These are phyloP conservation scores for Leavenworthia alabamica DNA, from an alignment of 345 rosid genomes.

Conservation along the genomic window DNA sequence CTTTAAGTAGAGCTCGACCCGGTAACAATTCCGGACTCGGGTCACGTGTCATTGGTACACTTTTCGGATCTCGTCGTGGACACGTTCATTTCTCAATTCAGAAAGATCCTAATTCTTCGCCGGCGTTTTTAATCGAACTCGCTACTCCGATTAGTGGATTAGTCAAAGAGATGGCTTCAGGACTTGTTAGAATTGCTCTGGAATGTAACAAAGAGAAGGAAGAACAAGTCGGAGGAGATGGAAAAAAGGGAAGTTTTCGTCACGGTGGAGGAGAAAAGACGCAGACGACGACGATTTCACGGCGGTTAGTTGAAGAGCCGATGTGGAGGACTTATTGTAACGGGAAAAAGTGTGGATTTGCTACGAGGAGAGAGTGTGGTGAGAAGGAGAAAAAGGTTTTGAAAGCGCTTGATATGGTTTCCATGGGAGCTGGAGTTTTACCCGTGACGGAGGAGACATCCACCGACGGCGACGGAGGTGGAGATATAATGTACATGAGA, in stretches of 20 bases:
- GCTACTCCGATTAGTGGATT: constrained; percentile 87
- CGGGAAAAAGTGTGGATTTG: constrained; percentile 86
- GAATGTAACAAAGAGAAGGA: constrained; percentile 71
- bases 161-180: constrained; percentile 95
- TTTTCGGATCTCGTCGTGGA: constrained; percentile 78
- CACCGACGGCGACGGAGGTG: constrained; percentile 24
- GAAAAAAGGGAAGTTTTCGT: not conserved
- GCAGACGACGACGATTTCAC: constrained; percentile 3
- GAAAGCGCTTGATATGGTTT: constrained; percentile 86
- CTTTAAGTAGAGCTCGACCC: constrained; percentile 47
- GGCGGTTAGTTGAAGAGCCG: constrained; percentile 76
- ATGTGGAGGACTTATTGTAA: constrained; percentile 93
- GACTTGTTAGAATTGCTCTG: constrained; percentile 83
- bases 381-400: constrained; percentile 62
- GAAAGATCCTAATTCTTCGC: constrained; percentile 66
- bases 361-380: constrained; percentile 70
- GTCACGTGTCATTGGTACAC: constrained; percentile 74
- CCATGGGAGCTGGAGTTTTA: constrained; percentile 98
- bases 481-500: constrained; percentile 75
- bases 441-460: constrained; percentile 39
- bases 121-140: constrained; percentile 78
- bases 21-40: constrained; percentile 40
- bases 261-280: constrained; percentile 30
- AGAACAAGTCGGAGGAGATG: constrained; percentile 14
- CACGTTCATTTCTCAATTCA: constrained; percentile 94